Evolutionary conservation across 345 rosid genomes (phyloP).

Genomic region (Capsella bursapastoris): DNA sequence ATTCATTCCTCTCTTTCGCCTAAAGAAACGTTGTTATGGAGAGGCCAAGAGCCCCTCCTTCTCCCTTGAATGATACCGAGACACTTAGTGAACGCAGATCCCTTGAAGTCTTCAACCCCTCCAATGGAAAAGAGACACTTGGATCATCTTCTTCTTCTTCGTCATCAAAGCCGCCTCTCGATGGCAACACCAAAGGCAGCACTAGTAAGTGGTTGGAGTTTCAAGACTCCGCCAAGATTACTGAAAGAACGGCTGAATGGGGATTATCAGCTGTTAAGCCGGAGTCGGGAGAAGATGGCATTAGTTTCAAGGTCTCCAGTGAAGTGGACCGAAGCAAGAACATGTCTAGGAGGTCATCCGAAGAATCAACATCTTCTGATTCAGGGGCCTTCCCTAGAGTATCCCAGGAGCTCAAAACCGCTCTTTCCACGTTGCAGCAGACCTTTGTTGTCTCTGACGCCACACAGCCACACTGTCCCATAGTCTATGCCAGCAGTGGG

Average conservation of each 20-base stretch:
- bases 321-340: conserved; percentile 54
- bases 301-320: conserved; percentile 54
- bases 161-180: conserved; percentile 32
- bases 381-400: conserved; percentile 66
- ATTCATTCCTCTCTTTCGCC: conserved; percentile 37
- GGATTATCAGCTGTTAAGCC: conserved; percentile 64
- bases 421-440: conserved; percentile 86
- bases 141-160: conserved; percentile 35
- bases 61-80: conserved; percentile 36
- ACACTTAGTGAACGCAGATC: conserved; percentile 41
- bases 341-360: conserved; percentile 67
- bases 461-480: conserved; percentile 86
- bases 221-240: conserved; percentile 58
- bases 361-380: conserved; percentile 58
- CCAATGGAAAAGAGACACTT: conserved; percentile 29
- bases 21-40: conserved; percentile 32
- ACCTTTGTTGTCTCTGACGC: conserved; percentile 97
- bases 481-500: conserved; percentile 92
- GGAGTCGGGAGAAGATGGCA: conserved; percentile 51
- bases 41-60: conserved; percentile 42
- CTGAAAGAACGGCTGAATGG: conserved; percentile 87
- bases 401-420: conserved; percentile 86
- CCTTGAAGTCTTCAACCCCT: conserved; percentile 47
- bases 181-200: conserved; percentile 27
- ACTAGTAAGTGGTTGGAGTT: conserved; percentile 78